Base-by-base conservation (phyloP, 179 eudicot species). In the Camellia oleifera region DNA sequence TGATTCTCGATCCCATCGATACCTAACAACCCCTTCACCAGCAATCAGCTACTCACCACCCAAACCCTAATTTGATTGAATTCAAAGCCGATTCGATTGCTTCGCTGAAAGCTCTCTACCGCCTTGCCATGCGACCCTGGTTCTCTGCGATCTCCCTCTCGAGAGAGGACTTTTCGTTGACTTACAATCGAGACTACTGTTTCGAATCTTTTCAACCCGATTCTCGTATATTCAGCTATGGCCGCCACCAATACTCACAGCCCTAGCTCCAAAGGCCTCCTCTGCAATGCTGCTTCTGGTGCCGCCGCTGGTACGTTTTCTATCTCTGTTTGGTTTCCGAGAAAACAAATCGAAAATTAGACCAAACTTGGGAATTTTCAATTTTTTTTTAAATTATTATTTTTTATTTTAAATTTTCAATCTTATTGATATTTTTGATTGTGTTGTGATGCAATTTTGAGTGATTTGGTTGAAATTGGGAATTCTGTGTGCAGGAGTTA, bases 261-360 rank as follows among this genome's bases (percentile, higher is more conserved):
- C 83, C 90, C 88, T 80, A 88, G 81, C 76, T 82, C 97, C 64
- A 83, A 79, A 75, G 85, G 79, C 67, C 53, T 95, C 45, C 94
- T 95, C 42, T 94, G 95, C 85, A 93, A 95, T 82, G 99, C 98
- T n/a, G 96, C 91, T 0, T 97, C 98, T 53, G 99, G 99, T 26
- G 99, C 99, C 5, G 95, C 98, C n/a, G 99, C 99, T 4, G 98
- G 97, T 94, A 82, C 9, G 48, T 42, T 48, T 1, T 60, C 32
- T 7, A 65, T 70, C 17, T 79, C 56, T 1, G 44, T 72, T 68
- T 76, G 15, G 60, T 56, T 32, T 8, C 64, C 7, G 18, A 32
- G 3, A 40, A 0, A 44, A 26, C 74, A 40, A 18, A 15, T 48
- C 0, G 69, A 12, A n/a, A 45, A 69, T 6, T 15, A 76, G 23